Conservation (phyloP, 108 stramenopile species). For the Bacterosira constricta region DNA sequence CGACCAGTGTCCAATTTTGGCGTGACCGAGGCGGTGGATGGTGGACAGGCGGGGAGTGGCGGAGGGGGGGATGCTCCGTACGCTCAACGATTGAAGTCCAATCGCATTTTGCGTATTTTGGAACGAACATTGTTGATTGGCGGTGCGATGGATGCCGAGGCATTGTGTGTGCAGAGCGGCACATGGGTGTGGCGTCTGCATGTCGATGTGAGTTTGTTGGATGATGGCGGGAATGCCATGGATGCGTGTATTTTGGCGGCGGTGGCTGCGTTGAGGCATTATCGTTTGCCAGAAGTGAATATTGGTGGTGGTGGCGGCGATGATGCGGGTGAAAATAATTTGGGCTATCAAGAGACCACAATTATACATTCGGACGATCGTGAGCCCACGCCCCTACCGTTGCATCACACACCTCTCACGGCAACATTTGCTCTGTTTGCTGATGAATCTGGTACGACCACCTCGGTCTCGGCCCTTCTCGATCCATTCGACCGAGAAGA, state of each 20-base stretch:
- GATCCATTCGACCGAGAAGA: conserved; percentile 88
- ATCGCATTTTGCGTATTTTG: conserved; percentile 72
- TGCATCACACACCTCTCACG: conserved; percentile 93
- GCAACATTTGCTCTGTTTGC: conserved; percentile 89
- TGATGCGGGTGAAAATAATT: neutral
- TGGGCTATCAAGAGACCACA: conserved; percentile 45
- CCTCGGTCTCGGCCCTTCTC: conserved; percentile 62
- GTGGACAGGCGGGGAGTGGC: conserved; percentile 36
- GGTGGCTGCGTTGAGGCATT: conserved; percentile 91
- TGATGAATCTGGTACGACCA: conserved; percentile 54
- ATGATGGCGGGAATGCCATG: conserved; percentile 84
- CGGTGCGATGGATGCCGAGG: conserved; percentile 90
- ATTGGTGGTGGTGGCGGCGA: conserved; percentile 22
- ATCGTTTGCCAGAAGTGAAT: conserved; percentile 80
- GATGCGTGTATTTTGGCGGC: conserved; percentile 91
- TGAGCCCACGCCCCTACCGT: conserved; percentile 89
- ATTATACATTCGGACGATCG: conserved; percentile 80
- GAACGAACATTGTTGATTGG: conserved; percentile 77
- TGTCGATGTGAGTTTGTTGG: conserved; percentile 76
- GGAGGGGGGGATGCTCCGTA: conserved; percentile 38
- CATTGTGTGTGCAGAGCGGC: conserved; percentile 82
- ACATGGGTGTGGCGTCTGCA: conserved; percentile 90
- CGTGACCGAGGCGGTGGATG: conserved; percentile 34
- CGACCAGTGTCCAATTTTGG: conserved; percentile 52
- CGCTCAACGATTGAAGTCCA: conserved; percentile 58